Conservation (phyloP, 352 stramenopile species). For the Phytophthora cajani region DNA sequence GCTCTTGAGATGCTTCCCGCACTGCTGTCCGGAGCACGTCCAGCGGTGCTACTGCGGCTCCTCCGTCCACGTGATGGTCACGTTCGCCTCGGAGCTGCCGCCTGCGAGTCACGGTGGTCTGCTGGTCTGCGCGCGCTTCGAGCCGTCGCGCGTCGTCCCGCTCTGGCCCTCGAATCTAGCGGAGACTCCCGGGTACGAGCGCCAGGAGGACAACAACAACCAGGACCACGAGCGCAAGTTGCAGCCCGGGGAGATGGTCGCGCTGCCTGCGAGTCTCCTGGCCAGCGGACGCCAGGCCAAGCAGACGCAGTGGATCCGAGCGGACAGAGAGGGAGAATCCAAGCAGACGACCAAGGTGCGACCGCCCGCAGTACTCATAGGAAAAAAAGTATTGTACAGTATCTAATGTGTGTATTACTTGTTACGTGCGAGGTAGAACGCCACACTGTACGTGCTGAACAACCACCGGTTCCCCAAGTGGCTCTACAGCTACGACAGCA, state of each 20-base stretch:
- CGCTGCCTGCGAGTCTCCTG: slow-evolving; percentile 26
- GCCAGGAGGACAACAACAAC: neutral
- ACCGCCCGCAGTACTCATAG: neutral
- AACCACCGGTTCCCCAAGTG: slow-evolving; percentile 60
- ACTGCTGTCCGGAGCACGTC: slow-evolving; percentile 50
- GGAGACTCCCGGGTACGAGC: neutral
- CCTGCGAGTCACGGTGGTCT: slow-evolving; percentile 18
- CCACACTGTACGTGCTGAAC: slow-evolving; percentile 52
- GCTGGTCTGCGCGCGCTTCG: slow-evolving; percentile 46
- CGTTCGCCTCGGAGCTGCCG: slow-evolving; percentile 16
- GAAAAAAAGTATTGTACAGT: neutral
- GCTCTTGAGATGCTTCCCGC: slow-evolving; percentile 48
- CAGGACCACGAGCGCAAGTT: slow-evolving; percentile 23
- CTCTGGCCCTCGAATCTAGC: slow-evolving; percentile 17
- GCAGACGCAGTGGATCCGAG: slow-evolving; percentile 43
- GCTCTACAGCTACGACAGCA: slow-evolving; percentile 63
- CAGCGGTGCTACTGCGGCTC: slow-evolving; percentile 46
- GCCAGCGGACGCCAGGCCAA: slow-evolving; percentile 3
- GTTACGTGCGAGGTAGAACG: slow-evolving; percentile 32
- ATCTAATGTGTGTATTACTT: neutral
- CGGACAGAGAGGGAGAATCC: slow-evolving; percentile 41
- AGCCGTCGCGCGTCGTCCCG: slow-evolving; percentile 23
- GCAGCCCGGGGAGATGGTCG: slow-evolving; percentile 19
- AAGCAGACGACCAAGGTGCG: slow-evolving; percentile 47
- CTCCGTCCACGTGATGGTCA: slow-evolving; percentile 40